Percentiles rank a stretch among this genome's conserved stretches.
These are phyloP conservation scores for Eryngium alpinum DNA, from an alignment of 140 eudicot species.

Conservation along the genomic window DNA sequence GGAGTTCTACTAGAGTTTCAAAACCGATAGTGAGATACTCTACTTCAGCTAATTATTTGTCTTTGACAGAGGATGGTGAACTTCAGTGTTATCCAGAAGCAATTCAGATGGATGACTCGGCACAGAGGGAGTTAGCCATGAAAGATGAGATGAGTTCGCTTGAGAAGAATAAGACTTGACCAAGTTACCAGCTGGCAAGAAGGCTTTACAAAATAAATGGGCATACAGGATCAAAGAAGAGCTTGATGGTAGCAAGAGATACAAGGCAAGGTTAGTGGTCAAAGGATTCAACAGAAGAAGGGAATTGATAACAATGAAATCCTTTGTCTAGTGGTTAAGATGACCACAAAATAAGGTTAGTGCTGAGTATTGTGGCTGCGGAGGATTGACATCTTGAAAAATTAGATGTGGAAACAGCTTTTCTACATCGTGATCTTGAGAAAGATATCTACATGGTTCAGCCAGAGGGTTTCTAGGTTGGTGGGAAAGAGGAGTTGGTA, in stretches of 20 bases:
- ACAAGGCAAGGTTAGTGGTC: not conserved
- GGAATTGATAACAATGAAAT: not conserved
- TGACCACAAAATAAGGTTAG: not conserved
- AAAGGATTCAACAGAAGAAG: not conserved
- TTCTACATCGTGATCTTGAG: not conserved
- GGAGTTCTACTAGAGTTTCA: not conserved
- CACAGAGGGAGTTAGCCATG: not conserved
- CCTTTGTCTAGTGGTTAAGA: not conserved
- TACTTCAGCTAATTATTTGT: not conserved
- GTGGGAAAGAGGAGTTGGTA: not conserved
- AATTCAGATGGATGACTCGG: not conserved
- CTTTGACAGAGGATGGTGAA: not conserved
- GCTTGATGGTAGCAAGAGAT: not conserved
- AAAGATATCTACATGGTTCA: not conserved
- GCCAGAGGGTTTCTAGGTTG: not conserved
- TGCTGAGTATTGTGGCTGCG: not conserved
- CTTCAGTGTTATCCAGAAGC: not conserved
- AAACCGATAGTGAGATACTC: not conserved
- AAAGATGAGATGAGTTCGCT: not conserved
- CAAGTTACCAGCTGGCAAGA: not conserved
- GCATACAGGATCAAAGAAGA: not conserved
- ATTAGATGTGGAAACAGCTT: not conserved
- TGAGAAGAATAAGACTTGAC: constrained; percentile 1
- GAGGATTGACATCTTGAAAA: not conserved
- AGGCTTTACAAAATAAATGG: not conserved